These are phyloP conservation scores for Suillus clintonianus DNA, from an alignment of 768 basidiomycete genomes.

Conservation along the genomic window DNA sequence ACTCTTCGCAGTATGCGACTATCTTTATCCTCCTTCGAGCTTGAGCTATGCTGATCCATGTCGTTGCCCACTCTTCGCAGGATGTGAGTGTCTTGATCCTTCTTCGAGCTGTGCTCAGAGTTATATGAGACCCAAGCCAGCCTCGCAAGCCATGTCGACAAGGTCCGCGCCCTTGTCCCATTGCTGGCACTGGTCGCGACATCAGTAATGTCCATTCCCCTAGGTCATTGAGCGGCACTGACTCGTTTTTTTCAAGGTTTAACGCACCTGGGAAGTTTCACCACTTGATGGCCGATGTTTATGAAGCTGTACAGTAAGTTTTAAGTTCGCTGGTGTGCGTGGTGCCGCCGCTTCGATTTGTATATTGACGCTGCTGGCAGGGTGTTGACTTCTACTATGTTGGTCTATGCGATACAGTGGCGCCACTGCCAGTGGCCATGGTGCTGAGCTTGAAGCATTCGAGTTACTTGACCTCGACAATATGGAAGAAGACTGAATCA, in stretches of 20 bases:
- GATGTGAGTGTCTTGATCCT: no score
- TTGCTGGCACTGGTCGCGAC: background rate
- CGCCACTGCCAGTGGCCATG: background rate
- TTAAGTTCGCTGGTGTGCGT: background rate
- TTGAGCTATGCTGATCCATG: no score
- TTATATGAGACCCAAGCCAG: no score
- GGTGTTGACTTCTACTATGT: no score
- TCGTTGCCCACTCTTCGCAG: no score
- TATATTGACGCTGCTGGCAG: no score
- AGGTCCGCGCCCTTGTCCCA: no score
- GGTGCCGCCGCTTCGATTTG: background rate
- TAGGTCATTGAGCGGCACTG: no score
- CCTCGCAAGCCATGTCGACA: no score
- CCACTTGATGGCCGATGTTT: background rate
- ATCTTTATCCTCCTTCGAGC: no score
- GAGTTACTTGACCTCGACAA: background rate
- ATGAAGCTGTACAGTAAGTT: background rate
- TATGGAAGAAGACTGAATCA: background rate
- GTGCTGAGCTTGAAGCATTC: background rate
- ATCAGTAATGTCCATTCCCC: background rate
- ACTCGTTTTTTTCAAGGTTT: background rate
- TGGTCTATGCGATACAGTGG: background rate
- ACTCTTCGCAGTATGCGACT: no score
- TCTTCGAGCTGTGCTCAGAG: no score
- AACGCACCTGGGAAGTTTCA: background rate